phyloP scores from a whole-genome alignment of 768 basidiomycete species.

The Suillus brevipes region DNA sequence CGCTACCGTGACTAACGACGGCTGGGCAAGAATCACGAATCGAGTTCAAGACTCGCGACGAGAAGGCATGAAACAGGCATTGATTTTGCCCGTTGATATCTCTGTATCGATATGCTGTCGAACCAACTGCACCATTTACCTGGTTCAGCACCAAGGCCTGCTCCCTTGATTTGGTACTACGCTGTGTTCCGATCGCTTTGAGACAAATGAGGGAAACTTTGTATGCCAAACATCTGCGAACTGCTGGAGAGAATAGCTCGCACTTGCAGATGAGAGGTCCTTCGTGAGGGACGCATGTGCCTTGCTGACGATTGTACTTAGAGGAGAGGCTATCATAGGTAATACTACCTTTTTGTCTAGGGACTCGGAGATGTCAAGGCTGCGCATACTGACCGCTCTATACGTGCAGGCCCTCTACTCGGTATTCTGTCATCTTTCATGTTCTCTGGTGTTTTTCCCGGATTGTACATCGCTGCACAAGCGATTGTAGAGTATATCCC shows the following conservation, averaged over 20 bases:
- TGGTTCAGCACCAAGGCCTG: constrained; percentile 63
- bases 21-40: too few species aligned
- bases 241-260: constrained; percentile 33
- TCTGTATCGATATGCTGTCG: constrained; percentile 52
- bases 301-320: constrained; percentile 69
- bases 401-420: constrained; percentile 55
- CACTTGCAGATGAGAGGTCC: constrained; percentile 48
- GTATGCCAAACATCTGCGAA: constrained; percentile 42
- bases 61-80: too few species aligned
- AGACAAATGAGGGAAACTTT: constrained; percentile 63
- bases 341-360: constrained; percentile 22
- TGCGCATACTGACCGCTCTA: constrained; percentile 2
- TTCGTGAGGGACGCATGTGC: constrained; percentile 58
- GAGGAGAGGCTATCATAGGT: constrained; percentile 76
- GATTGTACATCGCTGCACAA: constrained; percentile 62
- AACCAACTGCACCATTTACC: constrained; percentile 64
- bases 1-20: too few species aligned
- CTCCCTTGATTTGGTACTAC: constrained; percentile 65
- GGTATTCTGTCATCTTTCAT: constrained; percentile 77
- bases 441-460: constrained; percentile 64
- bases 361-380: neutral
- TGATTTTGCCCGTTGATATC: too few species aligned
- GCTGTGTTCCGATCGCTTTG: constrained; percentile 68
- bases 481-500: constrained; percentile 64
- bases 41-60: too few species aligned